Base-by-base conservation (phyloP, 225 moss, liverwort and hornwort genomes). In the Pseudoscleropodium purum region DNA sequence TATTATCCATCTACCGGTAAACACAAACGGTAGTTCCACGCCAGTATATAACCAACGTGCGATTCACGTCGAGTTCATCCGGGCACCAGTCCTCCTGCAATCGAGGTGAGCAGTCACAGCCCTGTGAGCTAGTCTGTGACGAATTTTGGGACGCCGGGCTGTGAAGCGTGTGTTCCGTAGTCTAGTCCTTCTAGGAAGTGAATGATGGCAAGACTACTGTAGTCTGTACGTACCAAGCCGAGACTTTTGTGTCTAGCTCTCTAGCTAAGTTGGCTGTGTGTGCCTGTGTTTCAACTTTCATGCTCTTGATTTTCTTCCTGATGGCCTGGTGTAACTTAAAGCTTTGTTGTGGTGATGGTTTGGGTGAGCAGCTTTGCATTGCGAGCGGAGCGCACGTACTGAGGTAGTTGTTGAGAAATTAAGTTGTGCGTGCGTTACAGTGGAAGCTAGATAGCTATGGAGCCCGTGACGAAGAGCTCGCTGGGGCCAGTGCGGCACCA, bases 401-500 rank as follows among this genome's bases (percentile, higher is more conserved):
- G 81, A 81, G 33, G 31, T 26, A 29, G 47, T 49, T 37, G 60
- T 27, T 7, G 60, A 59, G 39, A 18, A 79, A 27, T 39, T 29
- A 18, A 60, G 64, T 61, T 37, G 60, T 27, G 26, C 56, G 60
- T 27, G 26, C 56, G 61, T 23, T 41, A 6, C 7, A 18, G 63
- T 51, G 43, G 29, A 57, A 62, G 74, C 21, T 29, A 23, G 64
- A 15, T 5, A 81, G 85, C 85, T 25, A 89, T 90, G 90, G 90
- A 90, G 54, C 30, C 84, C 56, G 54, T 3, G 84, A 67, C 79
- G 61, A 89, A 66, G 82, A 91, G 54, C 74, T 26, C 39, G 63
- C 6, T 37, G 76, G 95, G 95, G 30, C 96, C 96, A 26, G 87
- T 88, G 68, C 86, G 92, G 80, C 91, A 94, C 81, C 93, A 89